These are phyloP conservation scores for Aspergillus cavernicola DNA, from an alignment of 495 filamentous ascomycete genomes.

Conservation along the genomic window DNA sequence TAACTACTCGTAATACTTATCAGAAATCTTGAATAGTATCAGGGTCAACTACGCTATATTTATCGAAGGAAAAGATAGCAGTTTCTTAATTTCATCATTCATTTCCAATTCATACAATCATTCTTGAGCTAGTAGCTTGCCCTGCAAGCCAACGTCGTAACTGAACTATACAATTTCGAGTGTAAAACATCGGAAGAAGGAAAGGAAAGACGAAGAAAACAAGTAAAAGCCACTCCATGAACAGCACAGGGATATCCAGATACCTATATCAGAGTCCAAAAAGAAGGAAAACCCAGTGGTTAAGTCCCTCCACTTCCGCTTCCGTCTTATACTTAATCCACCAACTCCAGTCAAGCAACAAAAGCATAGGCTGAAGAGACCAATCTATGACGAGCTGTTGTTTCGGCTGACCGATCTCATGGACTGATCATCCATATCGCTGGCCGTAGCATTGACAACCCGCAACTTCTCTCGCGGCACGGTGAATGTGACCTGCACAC, in stretches of 20 bases:
- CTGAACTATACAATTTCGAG: background rate
- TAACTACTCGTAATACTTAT: no score
- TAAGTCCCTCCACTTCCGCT: background rate
- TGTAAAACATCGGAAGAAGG: slow-evolving; percentile 1
- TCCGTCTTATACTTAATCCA: slow-evolving; percentile 1
- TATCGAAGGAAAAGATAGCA: background rate
- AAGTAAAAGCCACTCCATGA: background rate
- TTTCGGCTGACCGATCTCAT: slow-evolving; percentile 27
- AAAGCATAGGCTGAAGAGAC: background rate
- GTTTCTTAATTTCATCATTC: slow-evolving; percentile 5
- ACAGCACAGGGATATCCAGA: background rate
- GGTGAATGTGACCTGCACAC: slow-evolving; percentile 93
- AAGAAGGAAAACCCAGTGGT: background rate
- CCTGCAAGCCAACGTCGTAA: background rate
- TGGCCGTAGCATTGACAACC: slow-evolving; percentile 68
- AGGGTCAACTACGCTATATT: no score
- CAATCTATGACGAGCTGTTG: slow-evolving; percentile 16
- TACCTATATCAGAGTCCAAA: background rate
- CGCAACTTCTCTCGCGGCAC: slow-evolving; percentile 79
- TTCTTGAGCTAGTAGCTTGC: background rate
- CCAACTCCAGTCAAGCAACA: slow-evolving; percentile 3
- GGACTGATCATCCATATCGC: slow-evolving; percentile 34
- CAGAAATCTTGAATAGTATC: background rate
- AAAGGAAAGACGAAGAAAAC: background rate
- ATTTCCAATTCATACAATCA: slow-evolving; percentile 8